Percentiles rank a stretch among this genome's conserved stretches.
These are phyloP conservation scores for Rachicladosporium sp. DNA, from an alignment of 2,329 filamentous ascomycete genomes.

Conservation along the genomic window DNA sequence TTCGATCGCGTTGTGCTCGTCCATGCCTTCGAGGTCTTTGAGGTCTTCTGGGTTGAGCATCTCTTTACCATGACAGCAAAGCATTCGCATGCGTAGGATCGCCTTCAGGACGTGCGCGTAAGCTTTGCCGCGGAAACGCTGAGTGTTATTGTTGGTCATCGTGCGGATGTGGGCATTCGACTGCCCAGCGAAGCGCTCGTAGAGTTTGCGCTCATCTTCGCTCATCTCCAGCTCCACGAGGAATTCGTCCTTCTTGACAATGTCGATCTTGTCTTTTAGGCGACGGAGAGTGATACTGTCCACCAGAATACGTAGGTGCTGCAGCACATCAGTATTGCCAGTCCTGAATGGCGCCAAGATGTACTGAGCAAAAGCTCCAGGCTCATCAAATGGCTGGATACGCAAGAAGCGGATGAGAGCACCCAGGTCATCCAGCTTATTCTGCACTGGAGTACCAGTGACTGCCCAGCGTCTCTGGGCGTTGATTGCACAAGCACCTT, in stretches of 20 bases:
- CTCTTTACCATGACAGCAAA: conserved; percentile 90
- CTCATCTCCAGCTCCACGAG: conserved; percentile 65
- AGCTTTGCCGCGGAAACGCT: conserved; percentile 54
- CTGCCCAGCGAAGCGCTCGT: conserved; percentile 73
- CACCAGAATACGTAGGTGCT: conserved; percentile 76
- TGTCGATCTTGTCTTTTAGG: conserved; percentile 78
- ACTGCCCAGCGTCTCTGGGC: conserved; percentile 86
- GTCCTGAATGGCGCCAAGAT: conserved; percentile 80
- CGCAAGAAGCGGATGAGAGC: conserved; percentile 77
- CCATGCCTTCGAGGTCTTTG: conserved; percentile 57
- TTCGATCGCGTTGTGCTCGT: conserved; percentile 69
- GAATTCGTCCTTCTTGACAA: conserved; percentile 62
- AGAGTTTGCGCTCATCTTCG: conserved; percentile 60
- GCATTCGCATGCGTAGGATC: conserved; percentile 75
- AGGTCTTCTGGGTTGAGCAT: conserved; percentile 76
- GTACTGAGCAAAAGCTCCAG: conserved; percentile 60
- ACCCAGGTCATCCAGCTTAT: conserved; percentile 79
- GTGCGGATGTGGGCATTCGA: conserved; percentile 71
- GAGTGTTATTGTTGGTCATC: conserved; percentile 24
- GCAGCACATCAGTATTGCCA: conserved; percentile 70
- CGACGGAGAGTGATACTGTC: conserved; percentile 89
- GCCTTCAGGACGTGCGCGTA: conserved; percentile 89
- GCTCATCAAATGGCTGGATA: conserved; percentile 73
- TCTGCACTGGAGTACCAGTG: conserved; percentile 94
- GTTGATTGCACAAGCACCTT: conserved; percentile 67